Base-by-base conservation (phyloP, 495 filamentous ascomycete species). In the Hypoxylon cercidicola region DNA sequence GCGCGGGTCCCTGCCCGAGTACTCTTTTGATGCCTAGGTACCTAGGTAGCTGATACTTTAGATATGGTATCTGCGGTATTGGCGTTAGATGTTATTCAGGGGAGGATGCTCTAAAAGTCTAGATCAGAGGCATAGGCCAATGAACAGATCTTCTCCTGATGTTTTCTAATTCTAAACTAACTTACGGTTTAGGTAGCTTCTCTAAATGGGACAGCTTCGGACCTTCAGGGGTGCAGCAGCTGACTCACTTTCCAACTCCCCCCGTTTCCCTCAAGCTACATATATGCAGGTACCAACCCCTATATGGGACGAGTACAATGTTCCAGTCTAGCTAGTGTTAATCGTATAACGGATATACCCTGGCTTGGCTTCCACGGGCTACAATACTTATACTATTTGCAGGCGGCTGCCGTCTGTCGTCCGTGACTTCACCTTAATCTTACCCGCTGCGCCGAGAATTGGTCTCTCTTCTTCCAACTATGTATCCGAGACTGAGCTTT, bases 401-500 rank as follows among this genome's bases (percentile, higher is more conserved):
- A 23, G 50, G 62, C 20, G 43, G 18, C 62, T 52, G 40, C 62
- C 39, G 45, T 45, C 51, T 66, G n/a, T 43, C 15, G 50, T 34
- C 44, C 45, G 50, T 51, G 35, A 23, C 32, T 55, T 46, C 45
- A 46, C 12, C 25, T 37, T 35, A 18, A 55, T 49, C 43, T 55
- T 64, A 52, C 10, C 47, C 53, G 52, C 47, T 28, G 12, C 9
- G 54, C 28, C 30, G 21, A 58, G 41, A 41, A 9, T 39, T 47
- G 5, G 11, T 20, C 32, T 18, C 25, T 39, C 18, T 48, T 19
- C 50, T 62, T 34, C 18, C 30, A 30, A 28, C 7, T 15, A 37
- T 45, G 15, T 62, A 55, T 44, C 34, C 55, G 53, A 30, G 47
- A 47, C 60, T 56, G 60, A 63, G 39, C 39, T 46, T 45, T 25